Evolutionary conservation across 169 alveolate genomes (phyloP), one percentile per base, ranked within the genome.

Genomic region (Neospora caninum): DNA sequence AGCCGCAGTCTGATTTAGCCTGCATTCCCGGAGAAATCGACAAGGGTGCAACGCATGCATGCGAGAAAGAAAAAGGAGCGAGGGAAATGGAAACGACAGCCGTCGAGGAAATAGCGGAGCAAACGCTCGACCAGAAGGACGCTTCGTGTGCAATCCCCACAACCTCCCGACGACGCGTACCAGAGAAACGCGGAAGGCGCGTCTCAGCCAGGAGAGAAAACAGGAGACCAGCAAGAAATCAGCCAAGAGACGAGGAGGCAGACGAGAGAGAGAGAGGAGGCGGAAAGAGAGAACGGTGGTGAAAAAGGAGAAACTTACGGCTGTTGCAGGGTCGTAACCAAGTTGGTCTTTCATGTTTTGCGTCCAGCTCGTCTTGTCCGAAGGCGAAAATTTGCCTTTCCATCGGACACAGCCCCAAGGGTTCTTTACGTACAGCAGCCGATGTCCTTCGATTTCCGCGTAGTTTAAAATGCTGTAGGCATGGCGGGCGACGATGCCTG

Each of bases 401-500:
- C 99, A 98, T 34, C 98, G 94, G 70, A 98, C 96, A 84, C 97
- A 96, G 36, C 99, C 99, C 99, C 99, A 98, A 1, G 99, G 99
- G 82, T 98, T 98, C 91, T 98, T 98, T 36, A 98, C 97, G 80
- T 97, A 97, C 88, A 98, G 58, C 84, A 98, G 92, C 54, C 97
- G 96, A 67, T 92, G 92, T 31, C 96, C 96, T 34, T 94, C 84
- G n/a, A 94, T 80, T 78, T 98, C 98, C 86, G 88, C 95, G 58
- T 96, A 94, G 83, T 97, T 95, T 70, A 98, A 89, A 84, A 98
- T 97, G 49, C 97, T 96, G 95, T 98, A 98, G n/a, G 99, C 99
- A 91, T 98, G 99, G 89, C 97, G 94, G 27, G 98, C 96, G 27
- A 98, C 99, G 67, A 98, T 96, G 6, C 98, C 98, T 83, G 86